Evolutionary conservation across 129 eudicot genomes (phyloP).

Genomic region (Calendula officinalis): DNA sequence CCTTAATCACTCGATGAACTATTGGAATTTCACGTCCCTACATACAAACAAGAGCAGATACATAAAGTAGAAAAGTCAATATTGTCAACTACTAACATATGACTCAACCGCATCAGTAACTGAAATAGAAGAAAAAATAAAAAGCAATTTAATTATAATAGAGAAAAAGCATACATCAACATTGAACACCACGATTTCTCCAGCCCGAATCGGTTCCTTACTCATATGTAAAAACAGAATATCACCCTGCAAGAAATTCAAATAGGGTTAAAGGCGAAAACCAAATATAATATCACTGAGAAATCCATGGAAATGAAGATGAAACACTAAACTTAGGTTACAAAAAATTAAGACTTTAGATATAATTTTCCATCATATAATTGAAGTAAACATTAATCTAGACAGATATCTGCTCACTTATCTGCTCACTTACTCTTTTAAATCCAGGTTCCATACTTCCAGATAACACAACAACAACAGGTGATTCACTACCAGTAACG

Average conservation of each 20-base stretch:
- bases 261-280: conserved; percentile 14
- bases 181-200: conserved; percentile 94
- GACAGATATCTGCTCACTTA: conserved; percentile 15
- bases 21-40: conserved; percentile 93
- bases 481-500: conserved; percentile 90
- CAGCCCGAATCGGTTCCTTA: conserved; percentile 94
- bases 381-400: background rate
- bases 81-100: background rate
- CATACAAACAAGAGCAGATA: conserved; percentile 14
- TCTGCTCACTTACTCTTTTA: conserved; percentile 58
- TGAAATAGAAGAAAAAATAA: conserved; percentile 3
- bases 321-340: conserved; percentile 4
- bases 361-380: background rate
- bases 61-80: conserved; percentile 12
- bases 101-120: background rate
- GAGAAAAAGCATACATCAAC: conserved; percentile 60
- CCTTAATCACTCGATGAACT: conserved; percentile 92
- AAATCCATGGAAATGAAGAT: background rate
- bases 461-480: conserved; percentile 96
- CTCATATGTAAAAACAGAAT: conserved; percentile 88
- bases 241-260: conserved; percentile 74
- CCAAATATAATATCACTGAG: background rate
- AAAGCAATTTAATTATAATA: background rate
- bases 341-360: background rate
- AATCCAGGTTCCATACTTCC: conserved; percentile 99